Evolutionary conservation across 164 flowering plant species (phyloP).

Genomic region (Nelumbo lutea): DNA sequence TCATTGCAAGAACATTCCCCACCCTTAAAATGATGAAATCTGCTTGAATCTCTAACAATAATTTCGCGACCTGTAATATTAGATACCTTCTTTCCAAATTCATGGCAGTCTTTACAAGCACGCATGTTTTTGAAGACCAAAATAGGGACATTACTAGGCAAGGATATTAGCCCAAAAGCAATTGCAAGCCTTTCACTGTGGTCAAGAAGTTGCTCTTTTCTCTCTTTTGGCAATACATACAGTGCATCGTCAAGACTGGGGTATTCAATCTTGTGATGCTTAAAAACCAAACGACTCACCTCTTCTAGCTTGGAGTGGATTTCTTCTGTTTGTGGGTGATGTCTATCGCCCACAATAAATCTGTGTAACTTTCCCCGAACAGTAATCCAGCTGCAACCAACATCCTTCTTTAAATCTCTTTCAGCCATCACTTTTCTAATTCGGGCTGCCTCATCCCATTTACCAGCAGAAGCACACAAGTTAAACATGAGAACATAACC

Average conservation of each 20-base stretch:
- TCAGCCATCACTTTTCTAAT: constrained; percentile 15
- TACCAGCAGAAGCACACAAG: constrained; percentile 27
- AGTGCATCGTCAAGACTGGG: constrained; percentile 22
- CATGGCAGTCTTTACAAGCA: not conserved
- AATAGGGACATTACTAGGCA: constrained; percentile 19
- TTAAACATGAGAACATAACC: constrained; percentile 33
- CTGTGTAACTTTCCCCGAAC: constrained; percentile 29
- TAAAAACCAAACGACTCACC: constrained; percentile 3
- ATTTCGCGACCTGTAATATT: not conserved
- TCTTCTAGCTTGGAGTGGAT: constrained; percentile 34
- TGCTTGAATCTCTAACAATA: not conserved
- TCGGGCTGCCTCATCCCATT: constrained; percentile 35
- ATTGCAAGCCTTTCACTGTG: constrained; percentile 17
- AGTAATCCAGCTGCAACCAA: constrained; percentile 11
- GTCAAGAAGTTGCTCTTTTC: constrained; percentile 33
- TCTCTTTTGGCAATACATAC: constrained; percentile 12
- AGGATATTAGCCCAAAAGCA: constrained; percentile 35
- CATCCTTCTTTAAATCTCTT: not conserved
- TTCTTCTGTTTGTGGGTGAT: constrained; percentile 33
- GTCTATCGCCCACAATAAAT: constrained; percentile 38
- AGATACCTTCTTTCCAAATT: not conserved
- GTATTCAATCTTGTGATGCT: not conserved
- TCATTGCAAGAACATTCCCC: not conserved
- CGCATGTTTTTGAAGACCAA: constrained; percentile 21
- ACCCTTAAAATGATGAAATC: not conserved